These are phyloP conservation scores for Diddensiella caesifluorescens DNA, from an alignment of 805 yeast genomes.

Conservation along the genomic window DNA sequence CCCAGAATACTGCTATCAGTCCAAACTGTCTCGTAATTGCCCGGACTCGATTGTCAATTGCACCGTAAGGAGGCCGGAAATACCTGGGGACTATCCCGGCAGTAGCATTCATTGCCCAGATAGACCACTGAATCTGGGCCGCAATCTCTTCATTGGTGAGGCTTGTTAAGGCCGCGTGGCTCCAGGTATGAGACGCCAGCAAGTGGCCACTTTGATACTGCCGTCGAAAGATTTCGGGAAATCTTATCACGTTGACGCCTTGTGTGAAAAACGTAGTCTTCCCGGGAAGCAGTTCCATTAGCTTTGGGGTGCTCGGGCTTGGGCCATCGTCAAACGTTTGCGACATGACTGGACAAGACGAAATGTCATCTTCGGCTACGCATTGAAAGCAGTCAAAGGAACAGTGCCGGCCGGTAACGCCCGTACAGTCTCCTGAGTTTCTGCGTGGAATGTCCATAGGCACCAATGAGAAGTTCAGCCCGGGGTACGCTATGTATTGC, in stretches of 20 bases:
- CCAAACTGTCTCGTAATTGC: slow-evolving; percentile 78
- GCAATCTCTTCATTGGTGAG: slow-evolving; percentile 73
- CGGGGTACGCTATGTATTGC: slow-evolving; percentile 78
- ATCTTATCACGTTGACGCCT: slow-evolving; percentile 72
- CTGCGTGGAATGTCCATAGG: slow-evolving; percentile 40
- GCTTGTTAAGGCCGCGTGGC: slow-evolving; percentile 77
- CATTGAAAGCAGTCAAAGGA: slow-evolving; percentile 86
- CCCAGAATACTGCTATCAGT: slow-evolving; percentile 86
- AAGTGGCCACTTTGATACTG: slow-evolving; percentile 64
- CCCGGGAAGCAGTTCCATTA: slow-evolving; percentile 48
- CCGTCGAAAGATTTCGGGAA: slow-evolving; percentile 64
- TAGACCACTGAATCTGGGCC: slow-evolving; percentile 90
- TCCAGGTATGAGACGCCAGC: slow-evolving; percentile 88
- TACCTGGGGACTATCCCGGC: slow-evolving; percentile 81
- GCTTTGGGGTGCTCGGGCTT: slow-evolving; percentile 56
- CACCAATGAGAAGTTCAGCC: slow-evolving; percentile 51
- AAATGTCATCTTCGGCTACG: slow-evolving; percentile 67
- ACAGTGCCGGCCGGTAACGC: slow-evolving; percentile 48
- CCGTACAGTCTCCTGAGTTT: slow-evolving; percentile 49
- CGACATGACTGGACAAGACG: slow-evolving; percentile 64
- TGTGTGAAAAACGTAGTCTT: slow-evolving; percentile 79
- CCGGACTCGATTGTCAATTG: slow-evolving; percentile 81
- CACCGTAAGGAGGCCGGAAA: slow-evolving; percentile 97
- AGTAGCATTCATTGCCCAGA: slow-evolving; percentile 98
- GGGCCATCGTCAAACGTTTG: slow-evolving; percentile 98